Evolutionary conservation across 345 rosid species (phyloP).

Genomic region (Hypericum perforatum): DNA sequence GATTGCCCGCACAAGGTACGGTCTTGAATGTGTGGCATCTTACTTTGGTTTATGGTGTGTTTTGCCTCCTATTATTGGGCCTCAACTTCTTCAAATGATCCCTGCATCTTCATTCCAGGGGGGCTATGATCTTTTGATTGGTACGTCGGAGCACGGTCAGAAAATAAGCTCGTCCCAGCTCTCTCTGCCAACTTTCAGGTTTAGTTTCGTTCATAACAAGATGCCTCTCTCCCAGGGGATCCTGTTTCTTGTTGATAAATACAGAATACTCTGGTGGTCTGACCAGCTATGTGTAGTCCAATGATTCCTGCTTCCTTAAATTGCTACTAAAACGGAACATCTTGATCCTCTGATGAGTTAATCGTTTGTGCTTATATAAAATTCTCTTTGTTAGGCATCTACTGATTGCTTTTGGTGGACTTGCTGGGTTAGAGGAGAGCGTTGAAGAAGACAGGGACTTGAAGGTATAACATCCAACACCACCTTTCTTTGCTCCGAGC

Average conservation of each 20-base stretch:
- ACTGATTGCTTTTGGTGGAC: conserved; percentile 91
- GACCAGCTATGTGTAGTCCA: too few species aligned
- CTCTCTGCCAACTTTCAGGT: conserved; percentile 64
- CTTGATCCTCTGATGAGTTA: not conserved
- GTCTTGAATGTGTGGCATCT: conserved; percentile 1
- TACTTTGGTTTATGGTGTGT: not conserved
- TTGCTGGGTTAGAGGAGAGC: conserved; percentile 84
- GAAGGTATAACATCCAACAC: conserved; percentile 36
- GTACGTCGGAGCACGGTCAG: conserved; percentile 97
- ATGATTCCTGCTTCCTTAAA: not conserved
- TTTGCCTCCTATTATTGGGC: not conserved
- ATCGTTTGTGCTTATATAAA: not conserved
- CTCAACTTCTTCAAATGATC: not conserved
- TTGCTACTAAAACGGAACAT: not conserved
- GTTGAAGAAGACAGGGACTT: conserved; percentile 56
- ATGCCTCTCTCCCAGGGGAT: not conserved
- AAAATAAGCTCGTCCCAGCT: conserved; percentile 58
- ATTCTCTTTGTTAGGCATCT: conserved; percentile 45
- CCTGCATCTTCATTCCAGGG: conserved; percentile 34
- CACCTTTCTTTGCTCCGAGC: too few species aligned
- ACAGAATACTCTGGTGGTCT: too few species aligned
- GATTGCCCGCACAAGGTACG: conserved; percentile 57
- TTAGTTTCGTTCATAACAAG: conserved; percentile 6
- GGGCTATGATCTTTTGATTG: conserved; percentile 81
- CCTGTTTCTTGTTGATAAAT: too few species aligned